Base-by-base conservation (phyloP, 331 rosid species). In the Rosa hybrid region DNA sequence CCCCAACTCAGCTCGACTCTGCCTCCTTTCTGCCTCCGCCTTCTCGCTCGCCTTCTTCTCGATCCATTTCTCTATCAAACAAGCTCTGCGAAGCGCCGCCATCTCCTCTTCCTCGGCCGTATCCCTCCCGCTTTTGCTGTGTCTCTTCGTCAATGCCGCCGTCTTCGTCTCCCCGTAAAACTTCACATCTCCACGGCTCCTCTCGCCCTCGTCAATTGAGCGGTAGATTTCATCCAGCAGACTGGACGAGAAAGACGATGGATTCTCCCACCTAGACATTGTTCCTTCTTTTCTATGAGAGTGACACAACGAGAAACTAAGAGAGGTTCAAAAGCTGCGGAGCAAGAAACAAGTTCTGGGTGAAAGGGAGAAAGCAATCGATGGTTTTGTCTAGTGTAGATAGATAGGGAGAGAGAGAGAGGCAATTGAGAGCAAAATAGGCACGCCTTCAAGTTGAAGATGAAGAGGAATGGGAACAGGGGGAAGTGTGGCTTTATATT, bases 191-290 rank as follows among this genome's bases (percentile, higher is more conserved):
- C 57, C 85, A 48, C 72, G 68, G 30, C n/a, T 54, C 9, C 34
- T 84, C 5, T 83, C 90, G 0, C 84, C 91, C 1, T 90, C 93
- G 82, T 93, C 99, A 30, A 96, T 89, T 67, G 97, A 92, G 27
- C 91, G 90, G 90, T 96, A 96, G 45, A 93, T 96, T 51, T 88
- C 72, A 63, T 96, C 98, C 14, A 96, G 94, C 0, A 96, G 90
- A 27, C 78, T 80, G 12, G 99, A 90, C 13, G 99, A 96, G 88
- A 96, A 96, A 21, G 99, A 96, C 21, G 99, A 91, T 1, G 93
- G 94, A 78, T 41, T 87, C 73, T 85, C 81, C 48, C 65, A 20
- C 74, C 80, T 63, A 63, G 86, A 80, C 97, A 88, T 92, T 62
- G 30, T 10, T 59, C 11, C 4, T 34, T 34, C 7, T 51, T 48